Conservation (phyloP, 164 flowering plant genomes). For the Platanus orientalis region DNA sequence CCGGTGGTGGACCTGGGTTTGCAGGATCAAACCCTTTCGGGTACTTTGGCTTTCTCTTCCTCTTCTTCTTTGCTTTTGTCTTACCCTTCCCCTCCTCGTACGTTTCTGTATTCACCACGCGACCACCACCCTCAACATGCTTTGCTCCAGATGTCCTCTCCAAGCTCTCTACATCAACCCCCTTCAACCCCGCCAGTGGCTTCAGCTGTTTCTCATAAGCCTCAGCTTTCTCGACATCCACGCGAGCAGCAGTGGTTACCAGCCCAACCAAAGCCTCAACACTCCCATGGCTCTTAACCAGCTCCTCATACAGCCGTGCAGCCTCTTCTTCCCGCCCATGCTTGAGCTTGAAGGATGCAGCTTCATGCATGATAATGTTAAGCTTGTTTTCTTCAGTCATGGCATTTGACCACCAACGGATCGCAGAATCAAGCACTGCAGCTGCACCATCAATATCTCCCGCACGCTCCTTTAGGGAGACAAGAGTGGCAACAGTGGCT, state of each 20-base stretch:
- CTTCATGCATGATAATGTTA: constrained; percentile 60
- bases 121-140: constrained; percentile 36
- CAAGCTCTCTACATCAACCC: constrained; percentile 66
- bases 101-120: constrained; percentile 26
- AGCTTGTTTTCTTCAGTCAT: constrained; percentile 79
- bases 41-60: constrained; percentile 94
- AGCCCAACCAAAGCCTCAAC: constrained; percentile 78
- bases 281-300: constrained; percentile 70
- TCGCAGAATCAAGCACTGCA: constrained; percentile 67
- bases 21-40: constrained; percentile 95
- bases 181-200: constrained; percentile 66
- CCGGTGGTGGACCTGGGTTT: constrained; percentile 96
- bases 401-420: constrained; percentile 73
- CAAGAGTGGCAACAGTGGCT: constrained; percentile 87
- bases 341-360: constrained; percentile 85
- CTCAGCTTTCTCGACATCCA: constrained; percentile 79
- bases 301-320: constrained; percentile 54
- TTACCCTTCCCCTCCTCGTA: constrained; percentile 51
- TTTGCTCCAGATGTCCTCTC: constrained; percentile 88
- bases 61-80: constrained; percentile 73
- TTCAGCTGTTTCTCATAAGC: constrained; percentile 69
- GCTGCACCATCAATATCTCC: constrained; percentile 82
- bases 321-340: constrained; percentile 83
- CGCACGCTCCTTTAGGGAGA: constrained; percentile 73
- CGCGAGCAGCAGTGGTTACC: constrained; percentile 69